These are phyloP conservation scores for Nymphaea thermarum DNA, from an alignment of 164 flowering plant genomes.

Conservation along the genomic window DNA sequence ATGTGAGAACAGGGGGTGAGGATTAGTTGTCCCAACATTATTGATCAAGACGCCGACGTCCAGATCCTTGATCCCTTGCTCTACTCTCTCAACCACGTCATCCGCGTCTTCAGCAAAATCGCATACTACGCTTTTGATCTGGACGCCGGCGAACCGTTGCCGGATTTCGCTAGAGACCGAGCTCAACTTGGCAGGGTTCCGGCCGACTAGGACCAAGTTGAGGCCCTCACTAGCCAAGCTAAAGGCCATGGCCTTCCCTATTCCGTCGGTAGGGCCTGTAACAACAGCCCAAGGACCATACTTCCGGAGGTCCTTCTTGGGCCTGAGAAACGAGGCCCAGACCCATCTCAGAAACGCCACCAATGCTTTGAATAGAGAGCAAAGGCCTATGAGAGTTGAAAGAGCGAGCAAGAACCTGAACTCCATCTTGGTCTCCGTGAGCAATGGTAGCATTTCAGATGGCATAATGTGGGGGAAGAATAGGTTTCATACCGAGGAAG, in stretches of 20 bases:
- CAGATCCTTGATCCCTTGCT: slow-evolving; percentile 37
- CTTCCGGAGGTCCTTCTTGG: slow-evolving; percentile 52
- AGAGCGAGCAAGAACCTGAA: slow-evolving; percentile 10
- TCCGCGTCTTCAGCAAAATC: slow-evolving; percentile 52
- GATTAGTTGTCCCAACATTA: slow-evolving; percentile 59
- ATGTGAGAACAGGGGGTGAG: slow-evolving; percentile 28
- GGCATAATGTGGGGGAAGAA: neutral
- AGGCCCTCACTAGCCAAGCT: slow-evolving; percentile 57
- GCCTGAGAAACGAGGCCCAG: slow-evolving; percentile 51
- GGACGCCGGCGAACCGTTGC: slow-evolving; percentile 19
- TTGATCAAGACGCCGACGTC: slow-evolving; percentile 68
- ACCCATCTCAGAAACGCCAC: slow-evolving; percentile 37
- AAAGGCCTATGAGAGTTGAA: slow-evolving; percentile 30
- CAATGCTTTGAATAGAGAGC: slow-evolving; percentile 16
- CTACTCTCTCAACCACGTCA: slow-evolving; percentile 34
- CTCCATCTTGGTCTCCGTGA: neutral
- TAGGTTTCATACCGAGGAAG: neutral
- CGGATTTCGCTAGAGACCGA: slow-evolving; percentile 30
- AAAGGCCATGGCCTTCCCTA: slow-evolving; percentile 67
- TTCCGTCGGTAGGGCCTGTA: slow-evolving; percentile 81
- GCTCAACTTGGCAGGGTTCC: slow-evolving; percentile 43
- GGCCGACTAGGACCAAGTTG: slow-evolving; percentile 55
- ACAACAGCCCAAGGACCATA: slow-evolving; percentile 86
- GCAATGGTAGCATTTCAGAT: neutral
- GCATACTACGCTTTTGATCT: slow-evolving; percentile 45